Evolutionary conservation across 192 early-diverging fungal species (phyloP).

Genomic region (Lunasporangiospora selenospora): DNA sequence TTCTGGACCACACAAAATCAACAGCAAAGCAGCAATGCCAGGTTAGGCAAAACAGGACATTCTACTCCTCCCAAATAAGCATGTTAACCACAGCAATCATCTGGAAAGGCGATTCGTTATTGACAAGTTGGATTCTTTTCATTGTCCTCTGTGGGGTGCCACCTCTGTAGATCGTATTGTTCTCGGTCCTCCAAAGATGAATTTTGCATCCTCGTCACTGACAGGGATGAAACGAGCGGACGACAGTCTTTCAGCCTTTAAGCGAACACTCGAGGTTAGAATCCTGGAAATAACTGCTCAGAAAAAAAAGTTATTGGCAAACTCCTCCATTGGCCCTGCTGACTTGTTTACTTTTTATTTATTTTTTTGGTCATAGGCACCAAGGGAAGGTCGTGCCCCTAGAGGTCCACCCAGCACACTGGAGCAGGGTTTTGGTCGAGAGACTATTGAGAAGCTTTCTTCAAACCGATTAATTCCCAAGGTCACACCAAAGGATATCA

Average conservation of each 20-base stretch:
- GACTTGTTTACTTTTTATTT: neutral
- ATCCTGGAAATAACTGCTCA: neutral
- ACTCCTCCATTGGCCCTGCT: too few relatives aligned
- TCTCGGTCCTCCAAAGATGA: slow-evolving; percentile 64
- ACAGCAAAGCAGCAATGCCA: slow-evolving; percentile 16
- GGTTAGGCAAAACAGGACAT: too few relatives aligned
- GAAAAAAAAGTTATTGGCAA: too few relatives aligned
- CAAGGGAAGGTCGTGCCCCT: slow-evolving; percentile 32
- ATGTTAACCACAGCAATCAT: too few relatives aligned
- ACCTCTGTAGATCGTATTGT: slow-evolving; percentile 51
- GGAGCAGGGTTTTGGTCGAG: slow-evolving; percentile 45
- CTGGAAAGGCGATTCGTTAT: too few relatives aligned
- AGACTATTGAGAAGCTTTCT: slow-evolving; percentile 42
- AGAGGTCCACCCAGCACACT: slow-evolving; percentile 39
- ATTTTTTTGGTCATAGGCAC: slow-evolving; percentile 5
- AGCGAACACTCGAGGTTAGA: slow-evolving; percentile 31
- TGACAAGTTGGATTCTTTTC: neutral
- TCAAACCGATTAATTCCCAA: slow-evolving; percentile 32
- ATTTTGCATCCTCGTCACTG: slow-evolving; percentile 59
- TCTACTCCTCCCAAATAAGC: too few relatives aligned
- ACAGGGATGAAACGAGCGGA: slow-evolving; percentile 56
- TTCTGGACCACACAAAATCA: slow-evolving; percentile 8
- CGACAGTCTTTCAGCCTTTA: slow-evolving; percentile 39
- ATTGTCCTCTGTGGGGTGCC: neutral
- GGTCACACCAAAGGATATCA: slow-evolving; percentile 45